Conservation (phyloP, 768 basidiomycete genomes). For the Tulasnella sp. region DNA sequence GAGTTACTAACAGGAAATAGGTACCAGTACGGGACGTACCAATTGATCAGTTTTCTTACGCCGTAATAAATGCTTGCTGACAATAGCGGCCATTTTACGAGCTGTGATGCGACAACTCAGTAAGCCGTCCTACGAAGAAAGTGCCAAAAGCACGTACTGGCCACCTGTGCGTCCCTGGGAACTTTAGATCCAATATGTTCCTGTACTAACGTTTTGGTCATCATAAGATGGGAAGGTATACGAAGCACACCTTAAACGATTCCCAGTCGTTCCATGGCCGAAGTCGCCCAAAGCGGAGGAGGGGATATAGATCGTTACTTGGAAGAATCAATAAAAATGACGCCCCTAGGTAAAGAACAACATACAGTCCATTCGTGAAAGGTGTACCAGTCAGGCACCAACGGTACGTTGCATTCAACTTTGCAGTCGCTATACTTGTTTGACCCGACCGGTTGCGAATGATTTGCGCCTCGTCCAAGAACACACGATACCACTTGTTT, state of each 20-base stretch:
- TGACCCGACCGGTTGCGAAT: conserved; percentile 55
- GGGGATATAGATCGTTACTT: conserved; percentile 58
- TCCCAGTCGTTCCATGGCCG: conserved; percentile 55
- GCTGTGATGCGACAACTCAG: background rate
- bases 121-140: too few relatives aligned
- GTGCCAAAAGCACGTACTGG: background rate
- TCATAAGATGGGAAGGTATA: conserved; percentile 17
- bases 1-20: background rate
- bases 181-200: background rate
- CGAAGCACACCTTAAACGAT: conserved; percentile 45
- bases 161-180: background rate
- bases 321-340: background rate
- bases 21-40: conserved; percentile 18
- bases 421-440: conserved; percentile 45
- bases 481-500: conserved; percentile 51
- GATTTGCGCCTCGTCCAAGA: conserved; percentile 72
- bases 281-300: conserved; percentile 56
- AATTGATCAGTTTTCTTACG: conserved; percentile 54
- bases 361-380: conserved; percentile 55
- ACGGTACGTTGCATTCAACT: conserved; percentile 49
- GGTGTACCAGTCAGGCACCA: conserved; percentile 76
- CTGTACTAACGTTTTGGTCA: background rate
- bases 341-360: conserved; percentile 8
- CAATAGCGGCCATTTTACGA: conserved; percentile 27
- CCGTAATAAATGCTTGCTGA: conserved; percentile 55